Base-by-base conservation (phyloP, 495 filamentous ascomycete genomes). In the Stereocaulon alpinum region DNA sequence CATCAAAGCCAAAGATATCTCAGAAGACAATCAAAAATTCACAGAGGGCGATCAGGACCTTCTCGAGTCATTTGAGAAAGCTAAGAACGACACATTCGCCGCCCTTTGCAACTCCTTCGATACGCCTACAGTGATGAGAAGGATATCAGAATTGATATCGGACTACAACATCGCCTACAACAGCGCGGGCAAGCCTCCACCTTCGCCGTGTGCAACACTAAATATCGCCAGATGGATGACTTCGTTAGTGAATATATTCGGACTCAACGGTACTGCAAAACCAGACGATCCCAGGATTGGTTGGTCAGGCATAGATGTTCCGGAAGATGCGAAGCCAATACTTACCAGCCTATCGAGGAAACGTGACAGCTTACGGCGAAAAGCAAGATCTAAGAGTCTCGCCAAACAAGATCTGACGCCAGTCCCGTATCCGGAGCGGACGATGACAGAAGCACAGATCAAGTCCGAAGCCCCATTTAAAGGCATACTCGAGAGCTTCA, bases 31-130 rank as follows among this genome's bases (percentile, higher is more conserved):
- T 56, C 58, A 34, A 55, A 27, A 41, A 41, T 17, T n/a, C 29
- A 29, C 9, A 10, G 17, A 22, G 11, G 18, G 27, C 20, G 43
- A 18, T 30, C 44, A 57, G 7, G 29, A 18, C 4, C 64, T 81
- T 11, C 63, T 56, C 20, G 66, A 70, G 12, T 73, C 73, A 37
- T 74, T 95, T 9, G 78, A 84, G 43, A 73, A 81, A 40, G 79
- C 86, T 6, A 83, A 93, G 71, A 68, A 71, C 12, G 78, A 84
- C 1, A 74, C 91, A 9, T 69, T 89, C 58, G 72, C 76, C 14
- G 85, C 85, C 0, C 77, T 98, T 15, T 80, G 78, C 69, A 89
- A 97, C 72, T 95, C 90, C 0, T 96, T 98, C 73, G 82, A 97
- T 66, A 98, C 93, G 1, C 80, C 86, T 12, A 72, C 72, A 29